phyloP scores from a whole-genome alignment of 768 basidiomycete species.

The Collybia sp. region DNA sequence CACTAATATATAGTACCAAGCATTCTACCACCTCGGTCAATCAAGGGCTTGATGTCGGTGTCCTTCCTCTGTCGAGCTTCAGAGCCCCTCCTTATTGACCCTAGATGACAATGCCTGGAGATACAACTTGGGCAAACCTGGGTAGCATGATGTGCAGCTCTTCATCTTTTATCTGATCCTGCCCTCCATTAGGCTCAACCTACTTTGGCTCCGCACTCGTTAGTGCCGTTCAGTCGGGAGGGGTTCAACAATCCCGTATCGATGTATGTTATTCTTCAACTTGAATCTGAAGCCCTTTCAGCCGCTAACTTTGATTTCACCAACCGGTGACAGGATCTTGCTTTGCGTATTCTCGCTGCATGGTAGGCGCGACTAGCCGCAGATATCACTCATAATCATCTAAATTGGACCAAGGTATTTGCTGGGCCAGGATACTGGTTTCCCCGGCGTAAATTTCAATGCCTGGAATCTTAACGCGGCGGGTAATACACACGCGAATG shows the following conservation, averaged over 20 bases:
- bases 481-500: slow-evolving; percentile 45
- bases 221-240: slow-evolving; percentile 52
- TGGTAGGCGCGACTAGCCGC: slow-evolving; percentile 31
- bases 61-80: neutral
- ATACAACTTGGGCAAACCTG: slow-evolving; percentile 24
- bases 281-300: slow-evolving; percentile 1
- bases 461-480: slow-evolving; percentile 35
- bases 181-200: slow-evolving; percentile 23
- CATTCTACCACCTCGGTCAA: slow-evolving; percentile 53
- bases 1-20: slow-evolving; percentile 8
- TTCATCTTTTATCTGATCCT: neutral
- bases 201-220: slow-evolving; percentile 63
- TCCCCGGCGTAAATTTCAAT: slow-evolving; percentile 59
- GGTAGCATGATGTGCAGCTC: neutral
- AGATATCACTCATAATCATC: neutral
- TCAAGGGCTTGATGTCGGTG: slow-evolving; percentile 54
- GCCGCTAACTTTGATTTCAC: neutral
- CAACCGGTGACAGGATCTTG: slow-evolving; percentile 47
- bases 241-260: slow-evolving; percentile 54
- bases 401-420: slow-evolving; percentile 26
- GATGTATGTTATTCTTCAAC: slow-evolving; percentile 33
- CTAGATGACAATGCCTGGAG: slow-evolving; percentile 71
- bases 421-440: slow-evolving; percentile 51
- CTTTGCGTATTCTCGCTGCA: slow-evolving; percentile 62
- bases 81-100: neutral